Evolutionary conservation across 2,329 filamentous ascomycete species (phyloP), one percentile per base, ranked within the genome.

Genomic region (Sporothrix curviconia): DNA sequence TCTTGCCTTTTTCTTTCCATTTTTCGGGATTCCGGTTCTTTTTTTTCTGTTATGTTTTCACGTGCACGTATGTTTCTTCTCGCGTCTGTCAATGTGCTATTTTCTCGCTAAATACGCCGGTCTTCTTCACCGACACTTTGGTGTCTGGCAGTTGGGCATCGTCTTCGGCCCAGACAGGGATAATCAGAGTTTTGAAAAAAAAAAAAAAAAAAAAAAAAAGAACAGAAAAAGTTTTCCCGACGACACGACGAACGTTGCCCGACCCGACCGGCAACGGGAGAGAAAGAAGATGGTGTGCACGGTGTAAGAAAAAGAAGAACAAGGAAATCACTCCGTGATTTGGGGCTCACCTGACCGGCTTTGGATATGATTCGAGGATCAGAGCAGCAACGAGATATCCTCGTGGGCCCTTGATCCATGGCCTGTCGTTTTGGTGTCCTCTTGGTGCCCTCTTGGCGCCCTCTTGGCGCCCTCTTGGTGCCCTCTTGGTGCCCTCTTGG

Each of bases 41-140:
- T 43, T 12, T 43, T 42, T 42, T 22, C n/a, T 15, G 12, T 6
- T 39, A 6, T 6, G 3, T 25, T 44, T 14, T 25, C 12, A n/a
- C n/a, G n/a, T 32, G 43, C 17, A 30, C 43, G 5, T 5, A 17
- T 17, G 7, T 19, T 40, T 19, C 25, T n/a, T 11, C 43, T 28
- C 12, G 9, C 17, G 11, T 19, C 6, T 11, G 37, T 40, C n/a
- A n/a, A n/a, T n/a, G n/a, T 40, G 15, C 14, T 40, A 3, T 25
- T 30, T 25, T 11, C 44, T 49, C 28, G 30, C 28, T 34, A 34
- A 36, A 34, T n/a, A 8, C 44, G 25, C 44, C 24, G 25, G 12
- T 15, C 28, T 22, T 25, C 47, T 51, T 51, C 47, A 51, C 47
- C 49, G 49, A 51, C 49, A 39, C 7, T 39, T 37, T 34, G 28